A percentile compares a stretch with the other conserved stretches of the same genome.
Conservation (phyloP, 768 basidiomycete species). For the Boletus tylopilopsis region DNA sequence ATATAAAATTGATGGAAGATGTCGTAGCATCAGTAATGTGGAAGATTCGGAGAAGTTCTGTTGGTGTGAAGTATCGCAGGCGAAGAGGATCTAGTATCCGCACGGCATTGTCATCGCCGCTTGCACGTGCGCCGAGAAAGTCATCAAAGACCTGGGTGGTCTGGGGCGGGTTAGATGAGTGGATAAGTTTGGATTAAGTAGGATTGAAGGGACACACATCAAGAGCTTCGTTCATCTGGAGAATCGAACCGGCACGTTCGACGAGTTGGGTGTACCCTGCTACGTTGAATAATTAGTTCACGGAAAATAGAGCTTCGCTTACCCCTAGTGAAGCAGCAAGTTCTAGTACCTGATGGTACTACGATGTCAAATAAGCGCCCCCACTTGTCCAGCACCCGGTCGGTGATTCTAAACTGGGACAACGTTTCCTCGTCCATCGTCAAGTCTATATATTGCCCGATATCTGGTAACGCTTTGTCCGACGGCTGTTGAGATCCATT, state of each 20-base stretch:
- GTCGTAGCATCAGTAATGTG: constrained; percentile 38
- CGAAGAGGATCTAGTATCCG: constrained; percentile 54
- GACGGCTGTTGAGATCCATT: background rate
- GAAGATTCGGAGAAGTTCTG: constrained; percentile 68
- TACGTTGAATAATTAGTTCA: background rate
- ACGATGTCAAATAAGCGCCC: constrained; percentile 80
- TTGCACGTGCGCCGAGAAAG: constrained; percentile 46
- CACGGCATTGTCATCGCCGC: constrained; percentile 42
- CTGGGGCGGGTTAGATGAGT: constrained; percentile 35
- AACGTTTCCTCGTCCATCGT: constrained; percentile 9
- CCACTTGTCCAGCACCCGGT: constrained; percentile 68
- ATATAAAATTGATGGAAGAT: constrained; percentile 39
- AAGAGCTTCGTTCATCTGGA: constrained; percentile 65
- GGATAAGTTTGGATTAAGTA: background rate
- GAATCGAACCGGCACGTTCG: constrained; percentile 72
- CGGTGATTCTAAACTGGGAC: constrained; percentile 43
- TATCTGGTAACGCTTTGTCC: background rate
- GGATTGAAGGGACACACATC: constrained; percentile 43
- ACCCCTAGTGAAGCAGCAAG: constrained; percentile 85
- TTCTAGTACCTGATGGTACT: constrained; percentile 52
- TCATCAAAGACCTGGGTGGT: constrained; percentile 55
- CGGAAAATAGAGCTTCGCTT: background rate
- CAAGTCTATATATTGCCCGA: background rate
- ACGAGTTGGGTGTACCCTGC: constrained; percentile 74
- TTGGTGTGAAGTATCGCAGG: constrained; percentile 73